Percentiles rank a stretch among this genome's conserved stretches.
Evolutionary conservation across 352 stramenopile genomes (phyloP).

Genomic region (Phytophthora podocarpi): DNA sequence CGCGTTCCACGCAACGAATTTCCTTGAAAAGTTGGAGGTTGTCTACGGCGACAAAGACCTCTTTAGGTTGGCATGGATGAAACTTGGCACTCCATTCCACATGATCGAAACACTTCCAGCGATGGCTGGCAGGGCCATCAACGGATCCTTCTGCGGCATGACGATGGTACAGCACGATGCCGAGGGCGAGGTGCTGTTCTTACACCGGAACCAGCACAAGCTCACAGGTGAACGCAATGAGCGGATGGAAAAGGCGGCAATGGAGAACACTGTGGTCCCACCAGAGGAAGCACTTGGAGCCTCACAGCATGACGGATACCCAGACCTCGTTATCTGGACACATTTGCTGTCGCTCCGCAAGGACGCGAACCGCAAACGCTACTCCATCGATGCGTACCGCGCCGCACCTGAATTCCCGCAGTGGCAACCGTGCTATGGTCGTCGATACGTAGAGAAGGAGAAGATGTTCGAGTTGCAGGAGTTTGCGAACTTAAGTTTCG

Average conservation of each 20-base stretch:
- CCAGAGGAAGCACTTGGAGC: slow-evolving; percentile 22
- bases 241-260: slow-evolving; percentile 9
- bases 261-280: slow-evolving; percentile 14
- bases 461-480: slow-evolving; percentile 23
- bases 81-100: slow-evolving; percentile 45
- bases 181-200: no score
- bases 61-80: slow-evolving; percentile 61
- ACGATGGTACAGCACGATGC: no score
- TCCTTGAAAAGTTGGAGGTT: slow-evolving; percentile 39
- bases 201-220: no score
- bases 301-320: slow-evolving; percentile 24
- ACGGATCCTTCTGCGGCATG: slow-evolving; percentile 49
- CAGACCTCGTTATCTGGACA: slow-evolving; percentile 63
- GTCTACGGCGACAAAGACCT: slow-evolving; percentile 64
- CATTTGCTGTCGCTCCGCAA: slow-evolving; percentile 66
- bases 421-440: slow-evolving; percentile 64
- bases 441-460: slow-evolving; percentile 16
- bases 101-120: slow-evolving; percentile 48
- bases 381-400: slow-evolving; percentile 60
- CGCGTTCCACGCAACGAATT: slow-evolving; percentile 35
- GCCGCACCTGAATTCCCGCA: slow-evolving; percentile 38
- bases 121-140: slow-evolving; percentile 37
- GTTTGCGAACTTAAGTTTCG: slow-evolving; percentile 19
- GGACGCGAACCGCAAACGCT: slow-evolving; percentile 36
- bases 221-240: slow-evolving; percentile 19